Evolutionary conservation across 768 basidiomycete species (phyloP), one percentile per base, ranked within the genome.

Genomic region (Tricholoma flavovirens): DNA sequence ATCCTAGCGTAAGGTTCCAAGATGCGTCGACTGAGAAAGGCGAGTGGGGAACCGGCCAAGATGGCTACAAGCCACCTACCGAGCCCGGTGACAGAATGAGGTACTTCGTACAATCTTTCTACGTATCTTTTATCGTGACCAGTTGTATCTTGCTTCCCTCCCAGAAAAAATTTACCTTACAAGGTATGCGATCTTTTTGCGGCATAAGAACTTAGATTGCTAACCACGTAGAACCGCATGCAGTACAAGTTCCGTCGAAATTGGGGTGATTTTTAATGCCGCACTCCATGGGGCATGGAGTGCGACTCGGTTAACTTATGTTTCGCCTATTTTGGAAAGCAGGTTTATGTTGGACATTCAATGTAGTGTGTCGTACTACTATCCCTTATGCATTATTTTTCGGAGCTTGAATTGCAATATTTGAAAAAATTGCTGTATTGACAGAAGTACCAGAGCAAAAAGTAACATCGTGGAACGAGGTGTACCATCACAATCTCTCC

Each of bases 201-300:
- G 22, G 6, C 49, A 56, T 43, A 24, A 46, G 15, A 55, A 53
- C 57, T 65, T 51, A 73, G 69, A 69, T 71, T 62, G 63, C 79
- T 89, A 63, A 87, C 70, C n/a, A 29, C 62, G 46, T 61, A 83
- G 82, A 74, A 72, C 58, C 81, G 80, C 43, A 77, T 88, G 72
- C 83, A 93, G 90, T 93, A 92, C 71, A 93, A 93, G 73, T 92
- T 93, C 82, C 83, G 84, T 51, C 82, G 88, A 56, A 90, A 75
- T 62, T 93, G 90, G 90, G 89, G 88, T 42, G 90, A 93, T 69
- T 93, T 93, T 71, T 93, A 64, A 78, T 55, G 33, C 30, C 59
- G 49, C 35, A 7, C 19, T 14, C 52, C 53, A 40, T 54, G 5
- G 2, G 2, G 24, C 24, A 26, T 26, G 24, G 24, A 26, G 24